phyloP scores from a whole-genome alignment of 441 rosid species.

The Erysimum cheiri region DNA sequence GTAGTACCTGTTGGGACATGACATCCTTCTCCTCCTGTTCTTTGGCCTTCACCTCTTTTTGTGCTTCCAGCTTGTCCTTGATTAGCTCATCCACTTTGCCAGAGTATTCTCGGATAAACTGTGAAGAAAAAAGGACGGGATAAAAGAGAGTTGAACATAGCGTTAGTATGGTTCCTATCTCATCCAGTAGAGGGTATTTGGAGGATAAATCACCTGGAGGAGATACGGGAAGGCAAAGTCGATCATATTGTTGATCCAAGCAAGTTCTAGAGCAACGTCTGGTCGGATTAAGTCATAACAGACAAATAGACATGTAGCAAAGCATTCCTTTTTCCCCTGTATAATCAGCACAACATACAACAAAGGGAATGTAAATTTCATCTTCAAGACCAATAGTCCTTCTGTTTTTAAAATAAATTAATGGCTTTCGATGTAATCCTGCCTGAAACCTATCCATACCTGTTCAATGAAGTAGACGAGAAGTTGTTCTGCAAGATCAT shows the following conservation, averaged over 20 bases:
- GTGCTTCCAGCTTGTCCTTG: conserved; percentile 84
- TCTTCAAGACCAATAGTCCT: neutral
- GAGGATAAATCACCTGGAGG: conserved; percentile 65
- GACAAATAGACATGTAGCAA: conserved; percentile 96
- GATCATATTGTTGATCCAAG: conserved; percentile 93
- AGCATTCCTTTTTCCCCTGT: conserved; percentile 98
- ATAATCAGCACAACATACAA: neutral
- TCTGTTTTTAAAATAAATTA: neutral
- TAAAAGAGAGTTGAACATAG: conserved; percentile 3
- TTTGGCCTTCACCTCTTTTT: conserved; percentile 79
- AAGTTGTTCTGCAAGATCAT: conserved; percentile 98
- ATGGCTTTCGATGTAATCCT: conserved; percentile 2
- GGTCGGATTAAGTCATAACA: conserved; percentile 90
- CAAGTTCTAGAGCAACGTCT: conserved; percentile 89
- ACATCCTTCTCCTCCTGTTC: conserved; percentile 95
- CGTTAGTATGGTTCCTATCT: neutral
- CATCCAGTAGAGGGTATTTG: neutral
- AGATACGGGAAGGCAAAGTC: conserved; percentile 98
- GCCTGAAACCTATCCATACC: conserved; percentile 52
- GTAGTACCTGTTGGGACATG: conserved; percentile 86
- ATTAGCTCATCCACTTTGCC: conserved; percentile 97
- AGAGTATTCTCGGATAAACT: conserved; percentile 93
- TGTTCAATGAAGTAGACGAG: conserved; percentile 95
- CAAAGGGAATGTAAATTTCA: neutral
- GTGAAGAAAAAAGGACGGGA: conserved; percentile 22